A percentile compares a stretch with the other conserved stretches of the same genome.
Conservation (phyloP, 1,284 basidiomycete genomes). For the Leccinum solheimii region DNA sequence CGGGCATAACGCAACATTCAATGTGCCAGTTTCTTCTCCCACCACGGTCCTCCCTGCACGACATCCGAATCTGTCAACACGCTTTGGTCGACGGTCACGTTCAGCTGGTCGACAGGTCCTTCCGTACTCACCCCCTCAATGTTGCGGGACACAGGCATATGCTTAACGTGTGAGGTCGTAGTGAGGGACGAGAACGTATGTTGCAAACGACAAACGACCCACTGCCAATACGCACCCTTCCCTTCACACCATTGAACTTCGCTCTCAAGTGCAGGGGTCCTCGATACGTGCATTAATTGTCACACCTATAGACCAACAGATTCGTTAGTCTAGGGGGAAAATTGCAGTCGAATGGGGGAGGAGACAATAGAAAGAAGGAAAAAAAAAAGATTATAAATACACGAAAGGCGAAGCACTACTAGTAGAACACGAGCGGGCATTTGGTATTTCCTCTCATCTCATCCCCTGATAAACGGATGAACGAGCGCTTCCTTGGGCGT, state of each 20-base stretch:
- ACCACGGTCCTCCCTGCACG: neutral
- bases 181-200: neutral
- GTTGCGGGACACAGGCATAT: constrained; percentile 1
- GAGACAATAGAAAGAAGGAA: constrained; percentile 5
- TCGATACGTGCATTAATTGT: neutral
- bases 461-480: constrained; percentile 85
- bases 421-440: constrained; percentile 12
- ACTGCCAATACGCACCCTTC: constrained; percentile 9
- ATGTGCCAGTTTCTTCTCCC: neutral
- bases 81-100: neutral
- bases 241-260: neutral
- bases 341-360: neutral
- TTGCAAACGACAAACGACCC: neutral
- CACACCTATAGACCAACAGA: constrained; percentile 13
- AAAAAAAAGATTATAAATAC: constrained; percentile 30
- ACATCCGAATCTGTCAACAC: neutral
- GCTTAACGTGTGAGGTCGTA: constrained; percentile 22
- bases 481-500: constrained; percentile 85
- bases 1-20: neutral
- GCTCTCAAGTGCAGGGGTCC: neutral
- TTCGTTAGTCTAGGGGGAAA: constrained; percentile 11
- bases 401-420: constrained; percentile 18
- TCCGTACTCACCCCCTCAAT: neutral
- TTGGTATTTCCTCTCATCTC: constrained; percentile 19
- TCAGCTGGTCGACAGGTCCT: neutral